Evolutionary conservation across 2,329 filamentous ascomycete genomes (phyloP).

Genomic region (Tolypocladium ophioglossoides): DNA sequence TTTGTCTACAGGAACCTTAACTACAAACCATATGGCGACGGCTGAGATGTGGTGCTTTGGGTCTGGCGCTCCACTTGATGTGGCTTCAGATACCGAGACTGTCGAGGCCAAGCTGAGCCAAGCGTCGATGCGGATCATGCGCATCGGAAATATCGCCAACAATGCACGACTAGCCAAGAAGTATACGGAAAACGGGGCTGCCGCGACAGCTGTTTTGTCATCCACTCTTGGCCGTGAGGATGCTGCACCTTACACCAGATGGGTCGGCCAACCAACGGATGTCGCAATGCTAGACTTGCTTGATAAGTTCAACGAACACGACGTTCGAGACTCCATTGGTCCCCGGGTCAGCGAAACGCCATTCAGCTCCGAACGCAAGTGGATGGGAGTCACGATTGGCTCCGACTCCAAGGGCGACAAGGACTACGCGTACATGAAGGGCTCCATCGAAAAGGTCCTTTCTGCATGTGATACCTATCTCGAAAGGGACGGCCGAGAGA

Average conservation of each 20-base stretch:
- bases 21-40: slow-evolving; percentile 96
- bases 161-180: slow-evolving; percentile 73
- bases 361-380: slow-evolving; percentile 95
- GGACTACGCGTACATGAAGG: slow-evolving; percentile 91
- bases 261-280: slow-evolving; percentile 95
- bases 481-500: slow-evolving; percentile 73
- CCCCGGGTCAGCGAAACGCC: slow-evolving; percentile 75
- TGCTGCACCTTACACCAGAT: slow-evolving; percentile 62
- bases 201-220: slow-evolving; percentile 66
- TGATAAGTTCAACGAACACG: slow-evolving; percentile 83
- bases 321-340: slow-evolving; percentile 80
- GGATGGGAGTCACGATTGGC: slow-evolving; percentile 93
- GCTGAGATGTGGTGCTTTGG: slow-evolving; percentile 96
- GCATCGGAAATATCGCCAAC: slow-evolving; percentile 94
- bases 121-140: slow-evolving; percentile 69
- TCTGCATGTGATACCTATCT: slow-evolving; percentile 85
- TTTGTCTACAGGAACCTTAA: slow-evolving; percentile 59
- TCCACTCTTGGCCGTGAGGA: slow-evolving; percentile 60
- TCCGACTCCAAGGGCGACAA: slow-evolving; percentile 48
- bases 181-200: slow-evolving; percentile 58
- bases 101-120: slow-evolving; percentile 53
- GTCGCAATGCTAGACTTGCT: slow-evolving; percentile 93
- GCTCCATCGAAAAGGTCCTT: slow-evolving; percentile 79
- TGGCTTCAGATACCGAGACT: slow-evolving; percentile 43
- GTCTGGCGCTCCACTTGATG: slow-evolving; percentile 38